Evolutionary conservation across 2,329 filamentous ascomycete species (phyloP).

Genomic region (Fusarium succisae): DNA sequence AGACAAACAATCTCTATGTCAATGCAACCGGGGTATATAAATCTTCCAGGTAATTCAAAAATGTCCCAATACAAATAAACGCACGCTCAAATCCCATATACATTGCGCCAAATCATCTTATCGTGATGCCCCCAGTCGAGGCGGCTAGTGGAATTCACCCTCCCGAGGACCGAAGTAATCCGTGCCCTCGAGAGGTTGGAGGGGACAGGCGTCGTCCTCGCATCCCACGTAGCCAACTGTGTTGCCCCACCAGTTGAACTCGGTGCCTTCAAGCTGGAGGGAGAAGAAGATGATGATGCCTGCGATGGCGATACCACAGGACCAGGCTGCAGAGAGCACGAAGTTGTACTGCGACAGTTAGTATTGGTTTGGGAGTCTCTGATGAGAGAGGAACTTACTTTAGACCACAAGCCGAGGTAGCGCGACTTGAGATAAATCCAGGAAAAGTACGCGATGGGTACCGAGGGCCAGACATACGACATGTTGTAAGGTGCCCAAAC

Average conservation of each 20-base stretch:
- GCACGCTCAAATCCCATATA: slow-evolving; percentile 38
- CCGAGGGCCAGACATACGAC: slow-evolving; percentile 60
- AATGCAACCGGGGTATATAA: slow-evolving; percentile 42
- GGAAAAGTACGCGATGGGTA: slow-evolving; percentile 62
- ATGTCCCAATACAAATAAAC: slow-evolving; percentile 36
- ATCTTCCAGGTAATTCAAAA: slow-evolving; percentile 33
- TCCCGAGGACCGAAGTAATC: slow-evolving; percentile 54
- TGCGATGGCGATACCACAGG: slow-evolving; percentile 59
- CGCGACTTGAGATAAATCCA: slow-evolving; percentile 62
- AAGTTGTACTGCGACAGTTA: slow-evolving; percentile 57
- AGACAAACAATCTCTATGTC: slow-evolving; percentile 38
- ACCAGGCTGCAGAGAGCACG: slow-evolving; percentile 61
- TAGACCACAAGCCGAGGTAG: slow-evolving; percentile 61
- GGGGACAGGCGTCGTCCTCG: slow-evolving; percentile 53
- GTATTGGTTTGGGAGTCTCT: not conserved
- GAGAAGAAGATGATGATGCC: slow-evolving; percentile 65
- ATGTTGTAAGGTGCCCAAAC: slow-evolving; percentile 61
- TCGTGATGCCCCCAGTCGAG: slow-evolving; percentile 7
- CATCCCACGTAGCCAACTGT: slow-evolving; percentile 52
- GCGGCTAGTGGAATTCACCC: slow-evolving; percentile 47
- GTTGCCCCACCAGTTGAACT: slow-evolving; percentile 62
- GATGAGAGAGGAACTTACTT: slow-evolving; percentile 46
- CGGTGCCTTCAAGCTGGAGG: slow-evolving; percentile 55
- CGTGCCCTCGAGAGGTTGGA: slow-evolving; percentile 46
- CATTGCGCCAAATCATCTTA: slow-evolving; percentile 37